These are phyloP conservation scores for Monsonia emarginata DNA, from an alignment of 441 rosid species.

Conservation along the genomic window DNA sequence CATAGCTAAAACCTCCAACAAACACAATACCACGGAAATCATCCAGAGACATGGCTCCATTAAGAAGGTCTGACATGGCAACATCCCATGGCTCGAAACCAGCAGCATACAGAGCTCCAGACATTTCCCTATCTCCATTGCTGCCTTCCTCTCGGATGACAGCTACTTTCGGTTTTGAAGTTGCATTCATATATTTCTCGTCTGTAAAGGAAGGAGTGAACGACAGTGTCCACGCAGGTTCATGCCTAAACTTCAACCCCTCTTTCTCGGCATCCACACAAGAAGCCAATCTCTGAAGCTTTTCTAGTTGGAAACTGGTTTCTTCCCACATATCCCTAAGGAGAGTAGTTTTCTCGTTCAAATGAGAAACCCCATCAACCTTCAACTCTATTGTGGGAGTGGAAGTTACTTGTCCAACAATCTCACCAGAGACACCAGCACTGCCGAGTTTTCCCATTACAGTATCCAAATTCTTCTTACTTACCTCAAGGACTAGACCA, in stretches of 20 bases:
- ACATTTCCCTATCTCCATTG: slow-evolving; percentile 94
- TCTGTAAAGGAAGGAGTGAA: slow-evolving; percentile 68
- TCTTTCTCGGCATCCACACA: slow-evolving; percentile 84
- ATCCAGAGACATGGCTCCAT: slow-evolving; percentile 44
- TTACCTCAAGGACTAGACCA: slow-evolving; percentile 71
- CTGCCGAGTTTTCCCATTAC: slow-evolving; percentile 44
- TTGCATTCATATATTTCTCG: slow-evolving; percentile 38
- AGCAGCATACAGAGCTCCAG: slow-evolving; percentile 75
- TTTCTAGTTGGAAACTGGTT: slow-evolving; percentile 77
- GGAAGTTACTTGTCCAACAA: slow-evolving; percentile 64
- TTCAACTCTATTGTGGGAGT: slow-evolving; percentile 43
- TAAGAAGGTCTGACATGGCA: slow-evolving; percentile 78
- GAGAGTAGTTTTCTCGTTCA: slow-evolving; percentile 49
- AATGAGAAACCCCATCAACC: slow-evolving; percentile 44
- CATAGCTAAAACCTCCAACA: slow-evolving; percentile 96
- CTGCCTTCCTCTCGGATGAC: slow-evolving; percentile 95
- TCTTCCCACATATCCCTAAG: slow-evolving; percentile 95
- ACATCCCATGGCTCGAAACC: slow-evolving; percentile 98
- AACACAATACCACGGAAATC: slow-evolving; percentile 76
- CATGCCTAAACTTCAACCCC: slow-evolving; percentile 63
- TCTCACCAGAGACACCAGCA: slow-evolving; percentile 41
- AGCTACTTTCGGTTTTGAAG: slow-evolving; percentile 76
- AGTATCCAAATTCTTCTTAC: slow-evolving; percentile 44
- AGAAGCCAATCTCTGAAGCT: slow-evolving; percentile 65
- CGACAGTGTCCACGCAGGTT: slow-evolving; percentile 66